Conservation (phyloP, 306 rosid species). For the Medicago lupulina region DNA sequence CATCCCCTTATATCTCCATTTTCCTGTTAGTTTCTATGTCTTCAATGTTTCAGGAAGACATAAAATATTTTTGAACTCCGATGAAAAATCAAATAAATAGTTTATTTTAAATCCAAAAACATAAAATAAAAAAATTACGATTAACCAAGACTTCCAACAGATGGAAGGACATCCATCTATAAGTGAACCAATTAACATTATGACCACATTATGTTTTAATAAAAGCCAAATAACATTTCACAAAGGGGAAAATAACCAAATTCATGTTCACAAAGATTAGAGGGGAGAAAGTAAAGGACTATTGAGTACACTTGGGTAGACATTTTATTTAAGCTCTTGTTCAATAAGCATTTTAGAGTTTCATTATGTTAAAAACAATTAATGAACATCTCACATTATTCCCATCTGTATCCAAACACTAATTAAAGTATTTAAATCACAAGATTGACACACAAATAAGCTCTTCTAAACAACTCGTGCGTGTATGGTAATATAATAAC, state of each 20-base stretch:
- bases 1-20: background rate
- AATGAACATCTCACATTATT: background rate
- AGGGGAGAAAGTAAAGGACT: background rate
- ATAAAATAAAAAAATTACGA: background rate
- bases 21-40: background rate
- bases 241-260: background rate
- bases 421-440: too few relatives aligned
- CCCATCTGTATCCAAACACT: background rate
- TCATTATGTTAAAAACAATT: background rate
- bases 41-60: background rate
- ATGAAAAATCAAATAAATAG: background rate
- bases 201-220: background rate
- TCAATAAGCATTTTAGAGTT: background rate
- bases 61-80: background rate
- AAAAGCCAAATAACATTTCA: slow-evolving; percentile 2
- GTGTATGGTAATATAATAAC: background rate
- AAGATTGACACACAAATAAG: too few relatives aligned
- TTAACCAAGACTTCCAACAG: background rate
- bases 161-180: background rate
- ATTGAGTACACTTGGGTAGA: background rate
- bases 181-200: slow-evolving; percentile 29
- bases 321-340: background rate
- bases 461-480: background rate
- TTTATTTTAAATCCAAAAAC: background rate
- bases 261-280: background rate